Base-by-base conservation (phyloP, 2,329 filamentous ascomycete genomes). In the Drechslerella coelobrocha region DNA sequence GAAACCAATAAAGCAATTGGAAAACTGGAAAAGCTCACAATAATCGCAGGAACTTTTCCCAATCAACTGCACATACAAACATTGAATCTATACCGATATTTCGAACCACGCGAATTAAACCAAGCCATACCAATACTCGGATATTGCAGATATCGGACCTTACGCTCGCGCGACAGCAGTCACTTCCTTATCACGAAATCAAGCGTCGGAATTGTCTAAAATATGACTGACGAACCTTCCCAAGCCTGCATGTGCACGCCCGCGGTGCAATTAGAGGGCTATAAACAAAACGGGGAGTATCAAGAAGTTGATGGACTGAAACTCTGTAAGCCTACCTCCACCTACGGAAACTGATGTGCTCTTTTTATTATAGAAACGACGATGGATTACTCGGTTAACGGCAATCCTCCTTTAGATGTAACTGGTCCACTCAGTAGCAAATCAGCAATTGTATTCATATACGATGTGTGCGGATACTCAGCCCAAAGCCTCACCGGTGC, bases 391-490 rank as follows among this genome's bases (percentile, higher is more conserved):
- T 14, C 4, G 12, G 17, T n/a, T 39, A 39, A 6, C 34, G 4
- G 4, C 5, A 10, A 14, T 19, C 12, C 12, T 0, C 29, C 57
- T 27, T 2, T 19, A 69, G 63, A 61, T 12, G 34, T 69, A 2
- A 69, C 63, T 21, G 63, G 56, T 2, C 51, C 63, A 27, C 10
- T 43, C 3, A 24, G 41, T 14, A 14, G 56, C 19, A 69, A 61
- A 17, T 61, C 52, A 1, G 56, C 31, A 14, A 69, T 69, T 7
- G 56, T 69, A 1, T 69, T 69, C 19, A 57, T 69, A 14, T 69
- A 69, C 29, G 63, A 61, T 53, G 63, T 57, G 2, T 63, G 41
- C n/a, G 63, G 63, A 1, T 69, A 56, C 17, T 56, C 56, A 19
- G 57, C 52, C 21, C 63, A 69, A 31, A 24, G 26, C 14, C 27